Evolutionary conservation across 345 rosid species (phyloP), one percentile per base, ranked within the genome.

Genomic region (Eucalyptus caleyi): DNA sequence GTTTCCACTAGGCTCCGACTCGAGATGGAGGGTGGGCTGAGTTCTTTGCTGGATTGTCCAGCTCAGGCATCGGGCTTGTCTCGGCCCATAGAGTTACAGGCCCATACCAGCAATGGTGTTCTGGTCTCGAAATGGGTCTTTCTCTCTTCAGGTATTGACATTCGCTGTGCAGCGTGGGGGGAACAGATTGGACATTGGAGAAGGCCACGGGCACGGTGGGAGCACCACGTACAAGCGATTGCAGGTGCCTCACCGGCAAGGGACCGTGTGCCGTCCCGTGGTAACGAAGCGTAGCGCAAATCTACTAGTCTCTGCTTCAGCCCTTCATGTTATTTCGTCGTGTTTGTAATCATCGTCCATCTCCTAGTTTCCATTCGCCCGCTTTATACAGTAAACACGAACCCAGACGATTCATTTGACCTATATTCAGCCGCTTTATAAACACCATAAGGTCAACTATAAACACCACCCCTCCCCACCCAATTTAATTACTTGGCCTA

Each of bases 191-290:
- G 87, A 92, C 91, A 94, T 87, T 94, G 97, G 93, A 89, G 81
- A 95, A 95, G 90, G 88, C 50, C 67, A 44, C 40, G 95, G 94
- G 24, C 97, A 95, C 88, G 98, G 95, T 60, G 95, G 91, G 40
- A 89, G 95, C 89, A 90, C 93, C 24, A 93, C 94, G 23, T 93
- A 94, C 96, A 95, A 96, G 90, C 97, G 99, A 44, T 56, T 97
- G 98, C 98, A 96, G 90, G 80, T 88, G 34, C 86, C 96, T 95
- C 90, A 95, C 97, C 82, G 99, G 99, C 51, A 96, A 97, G 89
- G 99, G 97, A 89, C 91, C 94, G 90, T 95, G 98, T 89, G 98
- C 97, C 80, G 92, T 95, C 91, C 91, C 94, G 96, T 96, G 98
- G 99, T 95, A 50, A 60, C 23, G 53, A 56, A 51, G 7, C 87